These are phyloP conservation scores for Fusarium buharicum DNA, from an alignment of 2,329 filamentous ascomycete species.

Conservation along the genomic window DNA sequence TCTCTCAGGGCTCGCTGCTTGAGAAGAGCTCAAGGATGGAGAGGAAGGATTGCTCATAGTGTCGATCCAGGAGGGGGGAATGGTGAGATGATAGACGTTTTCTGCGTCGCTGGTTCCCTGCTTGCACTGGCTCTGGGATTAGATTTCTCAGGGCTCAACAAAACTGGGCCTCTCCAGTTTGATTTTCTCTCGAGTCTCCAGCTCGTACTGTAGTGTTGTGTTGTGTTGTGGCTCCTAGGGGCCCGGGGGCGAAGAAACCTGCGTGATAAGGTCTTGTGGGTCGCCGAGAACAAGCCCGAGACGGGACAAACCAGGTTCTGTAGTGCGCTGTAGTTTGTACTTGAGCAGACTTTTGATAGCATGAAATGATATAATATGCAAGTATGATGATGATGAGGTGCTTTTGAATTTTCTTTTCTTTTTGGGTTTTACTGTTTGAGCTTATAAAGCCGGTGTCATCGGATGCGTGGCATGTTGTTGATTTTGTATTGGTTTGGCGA, in stretches of 20 bases:
- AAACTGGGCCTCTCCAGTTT: slow-evolving; percentile 43
- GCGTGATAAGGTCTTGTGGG: slow-evolving; percentile 46
- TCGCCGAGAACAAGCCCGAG: slow-evolving; percentile 48
- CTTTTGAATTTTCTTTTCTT: slow-evolving; percentile 2
- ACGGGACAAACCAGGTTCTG: slow-evolving; percentile 34
- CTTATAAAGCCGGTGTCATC: slow-evolving; percentile 17
- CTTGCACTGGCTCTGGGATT: slow-evolving; percentile 13
- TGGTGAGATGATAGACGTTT: slow-evolving; percentile 32
- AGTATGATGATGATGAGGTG: slow-evolving; percentile 34
- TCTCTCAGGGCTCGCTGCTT: slow-evolving; percentile 23
- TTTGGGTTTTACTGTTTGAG: slow-evolving; percentile 2
- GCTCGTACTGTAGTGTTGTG: slow-evolving; percentile 23
- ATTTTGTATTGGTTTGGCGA: slow-evolving; percentile 24
- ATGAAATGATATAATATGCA: slow-evolving; percentile 20
- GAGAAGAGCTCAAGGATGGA: no score
- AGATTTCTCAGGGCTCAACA: slow-evolving; percentile 39
- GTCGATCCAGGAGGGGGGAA: slow-evolving; percentile 29
- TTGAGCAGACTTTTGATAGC: slow-evolving; percentile 4
- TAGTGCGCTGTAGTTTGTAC: not conserved
- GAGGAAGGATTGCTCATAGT: slow-evolving; percentile 36
- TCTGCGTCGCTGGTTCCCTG: not conserved
- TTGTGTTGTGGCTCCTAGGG: slow-evolving; percentile 32
- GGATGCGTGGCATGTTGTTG: slow-evolving; percentile 20
- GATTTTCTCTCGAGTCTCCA: not conserved
- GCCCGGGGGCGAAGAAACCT: slow-evolving; percentile 16